Conservation (phyloP, 2,329 filamentous ascomycete genomes). For the Pezicula carpinea region DNA sequence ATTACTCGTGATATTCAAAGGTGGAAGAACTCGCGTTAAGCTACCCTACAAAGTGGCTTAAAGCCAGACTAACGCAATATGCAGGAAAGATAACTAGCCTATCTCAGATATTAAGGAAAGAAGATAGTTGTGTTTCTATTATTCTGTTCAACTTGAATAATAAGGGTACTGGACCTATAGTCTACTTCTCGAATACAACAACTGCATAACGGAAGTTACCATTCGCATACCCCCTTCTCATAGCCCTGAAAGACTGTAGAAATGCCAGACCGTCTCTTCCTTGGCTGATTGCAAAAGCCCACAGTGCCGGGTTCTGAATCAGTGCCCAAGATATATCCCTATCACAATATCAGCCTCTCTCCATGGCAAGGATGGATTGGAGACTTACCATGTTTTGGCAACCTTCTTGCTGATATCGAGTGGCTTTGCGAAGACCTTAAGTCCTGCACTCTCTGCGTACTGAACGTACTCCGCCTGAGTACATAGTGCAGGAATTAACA, state of each 20-base stretch:
- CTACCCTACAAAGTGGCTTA: too few species aligned
- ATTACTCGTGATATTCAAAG: too few species aligned
- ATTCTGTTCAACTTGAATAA: too few species aligned
- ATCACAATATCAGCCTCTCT: neutral
- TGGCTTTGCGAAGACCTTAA: constrained; percentile 40
- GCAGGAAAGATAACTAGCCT: too few species aligned
- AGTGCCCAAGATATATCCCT: constrained; percentile 61
- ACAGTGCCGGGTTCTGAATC: constrained; percentile 54
- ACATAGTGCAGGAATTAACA: constrained; percentile 54
- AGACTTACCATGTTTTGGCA: constrained; percentile 51
- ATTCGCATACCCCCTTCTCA: constrained; percentile 55
- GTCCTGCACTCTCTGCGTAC: constrained; percentile 43
- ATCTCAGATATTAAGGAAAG: too few species aligned
- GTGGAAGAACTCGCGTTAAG: too few species aligned
- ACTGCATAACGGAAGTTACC: constrained; percentile 55
- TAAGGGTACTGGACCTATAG: neutral
- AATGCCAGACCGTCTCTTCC: constrained; percentile 57
- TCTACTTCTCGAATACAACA: constrained; percentile 48
- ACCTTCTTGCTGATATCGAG: constrained; percentile 55
- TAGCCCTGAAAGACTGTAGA: constrained; percentile 55
- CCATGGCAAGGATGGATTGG: neutral
- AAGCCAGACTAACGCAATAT: too few species aligned
- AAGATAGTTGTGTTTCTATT: too few species aligned
- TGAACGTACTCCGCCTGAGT: constrained; percentile 48
- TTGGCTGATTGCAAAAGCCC: constrained; percentile 57